A percentile compares a stretch with the other conserved stretches of the same genome.
These are phyloP conservation scores for Urtica urens DNA, from an alignment of 306 rosid species.

Conservation along the genomic window DNA sequence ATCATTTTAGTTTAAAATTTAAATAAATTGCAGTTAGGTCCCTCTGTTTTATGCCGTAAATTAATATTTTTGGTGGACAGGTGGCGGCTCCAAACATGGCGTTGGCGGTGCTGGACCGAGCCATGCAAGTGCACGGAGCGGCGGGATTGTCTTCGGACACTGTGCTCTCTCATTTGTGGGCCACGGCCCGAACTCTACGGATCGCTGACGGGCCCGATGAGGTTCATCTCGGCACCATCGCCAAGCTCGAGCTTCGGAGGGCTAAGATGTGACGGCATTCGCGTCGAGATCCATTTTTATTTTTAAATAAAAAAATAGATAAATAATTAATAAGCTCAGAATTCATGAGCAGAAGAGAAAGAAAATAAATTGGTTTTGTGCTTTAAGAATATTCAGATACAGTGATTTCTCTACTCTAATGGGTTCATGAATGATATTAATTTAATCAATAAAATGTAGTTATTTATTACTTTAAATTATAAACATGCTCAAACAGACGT, in stretches of 20 bases:
- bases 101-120: slow-evolving; percentile 78
- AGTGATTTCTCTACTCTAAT: too few species aligned
- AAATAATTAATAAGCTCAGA: too few species aligned
- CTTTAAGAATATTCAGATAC: too few species aligned
- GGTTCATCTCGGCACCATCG: slow-evolving; percentile 92
- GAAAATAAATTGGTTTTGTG: background rate
- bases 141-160: slow-evolving; percentile 85
- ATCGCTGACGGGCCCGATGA: slow-evolving; percentile 98
- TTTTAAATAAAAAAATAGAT: too few species aligned
- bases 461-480: too few species aligned
- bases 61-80: slow-evolving; percentile 52
- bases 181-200: slow-evolving; percentile 72
- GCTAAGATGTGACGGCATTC: slow-evolving; percentile 46
- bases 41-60: too few species aligned
- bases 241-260: slow-evolving; percentile 65
- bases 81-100: slow-evolving; percentile 93
- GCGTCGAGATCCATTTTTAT: too few species aligned
- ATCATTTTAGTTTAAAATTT: too few species aligned
- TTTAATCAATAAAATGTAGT: too few species aligned
- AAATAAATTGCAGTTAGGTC: too few species aligned
- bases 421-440: too few species aligned
- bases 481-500: too few species aligned
- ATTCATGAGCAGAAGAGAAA: background rate
- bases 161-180: slow-evolving; percentile 91
- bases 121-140: slow-evolving; percentile 93